Conservation (phyloP, 495 filamentous ascomycete species). For the Aspergillus sparsus region DNA sequence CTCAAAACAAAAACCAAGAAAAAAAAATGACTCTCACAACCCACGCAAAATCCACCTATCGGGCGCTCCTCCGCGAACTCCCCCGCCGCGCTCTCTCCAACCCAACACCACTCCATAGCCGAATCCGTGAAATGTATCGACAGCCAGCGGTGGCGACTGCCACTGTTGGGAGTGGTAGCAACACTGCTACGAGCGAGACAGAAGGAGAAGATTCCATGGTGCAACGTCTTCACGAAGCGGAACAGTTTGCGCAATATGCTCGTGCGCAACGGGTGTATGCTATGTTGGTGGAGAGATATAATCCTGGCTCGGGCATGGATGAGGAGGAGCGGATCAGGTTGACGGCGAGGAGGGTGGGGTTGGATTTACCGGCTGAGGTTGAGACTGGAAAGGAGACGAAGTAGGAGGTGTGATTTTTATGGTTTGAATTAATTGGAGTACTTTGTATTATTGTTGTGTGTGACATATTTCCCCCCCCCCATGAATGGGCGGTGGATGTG, state of each 20-base stretch:
- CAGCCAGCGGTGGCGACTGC: conserved; percentile 9
- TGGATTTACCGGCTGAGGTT: conserved; percentile 68
- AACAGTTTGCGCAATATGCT: conserved; percentile 78
- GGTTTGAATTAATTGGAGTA: no score
- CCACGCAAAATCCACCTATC: conserved; percentile 78
- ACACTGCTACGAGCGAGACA: neutral
- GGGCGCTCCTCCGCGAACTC: conserved; percentile 86
- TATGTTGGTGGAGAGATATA: conserved; percentile 83
- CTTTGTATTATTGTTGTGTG: no score
- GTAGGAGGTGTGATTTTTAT: neutral
- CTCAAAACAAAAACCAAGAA: conserved; percentile 20
- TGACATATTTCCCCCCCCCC: no score
- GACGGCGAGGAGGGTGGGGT: conserved; percentile 83
- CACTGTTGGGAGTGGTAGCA: neutral
- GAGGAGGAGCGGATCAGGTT: conserved; percentile 82
- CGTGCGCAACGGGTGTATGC: conserved; percentile 80
- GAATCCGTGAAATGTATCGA: conserved; percentile 55
- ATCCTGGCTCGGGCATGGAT: conserved; percentile 81
- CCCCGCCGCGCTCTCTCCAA: conserved; percentile 63
- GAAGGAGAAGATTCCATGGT: conserved; percentile 16
- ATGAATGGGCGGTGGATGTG: no score
- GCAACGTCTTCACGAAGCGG: conserved; percentile 56
- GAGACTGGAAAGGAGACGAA: conserved; percentile 15
- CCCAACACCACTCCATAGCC: conserved; percentile 60
- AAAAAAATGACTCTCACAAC: conserved; percentile 32